Conservation (phyloP, 1,139 yeast genomes). For the Candida albicans region DNA sequence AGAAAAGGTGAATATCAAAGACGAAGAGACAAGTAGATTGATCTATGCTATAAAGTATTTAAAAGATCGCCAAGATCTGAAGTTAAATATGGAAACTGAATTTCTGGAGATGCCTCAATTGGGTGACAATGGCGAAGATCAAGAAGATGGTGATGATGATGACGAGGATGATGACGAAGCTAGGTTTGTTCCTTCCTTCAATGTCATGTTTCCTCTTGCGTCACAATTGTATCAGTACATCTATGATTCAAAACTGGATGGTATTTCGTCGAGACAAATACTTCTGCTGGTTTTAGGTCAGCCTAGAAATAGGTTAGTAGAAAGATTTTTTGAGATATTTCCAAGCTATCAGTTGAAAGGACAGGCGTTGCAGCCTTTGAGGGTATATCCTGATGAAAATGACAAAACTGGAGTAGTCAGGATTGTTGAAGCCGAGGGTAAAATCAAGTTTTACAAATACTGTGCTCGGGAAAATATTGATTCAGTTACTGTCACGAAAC, state of each 20-base stretch:
- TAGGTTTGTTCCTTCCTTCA: constrained; percentile 26
- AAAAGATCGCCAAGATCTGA: constrained; percentile 42
- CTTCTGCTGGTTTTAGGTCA: constrained; percentile 50
- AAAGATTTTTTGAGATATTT: constrained; percentile 50
- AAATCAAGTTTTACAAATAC: constrained; percentile 70
- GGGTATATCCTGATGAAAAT: constrained; percentile 24
- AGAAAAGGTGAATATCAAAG: constrained; percentile 48
- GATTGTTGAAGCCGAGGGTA: constrained; percentile 72
- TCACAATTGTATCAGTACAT: constrained; percentile 59
- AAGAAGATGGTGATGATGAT: constrained; percentile 16
- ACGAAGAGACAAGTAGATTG: constrained; percentile 20
- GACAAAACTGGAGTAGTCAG: constrained; percentile 45
- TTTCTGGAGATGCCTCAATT: constrained; percentile 20
- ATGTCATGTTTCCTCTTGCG: constrained; percentile 60
- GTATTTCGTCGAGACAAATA: constrained; percentile 59
- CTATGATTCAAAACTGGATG: constrained; percentile 37
- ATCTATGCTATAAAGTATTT: constrained; percentile 62
- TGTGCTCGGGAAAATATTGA: constrained; percentile 28
- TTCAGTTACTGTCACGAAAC: constrained; percentile 7
- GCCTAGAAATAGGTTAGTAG: constrained; percentile 49
- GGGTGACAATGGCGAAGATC: constrained; percentile 15
- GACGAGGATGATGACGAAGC: constrained; percentile 15
- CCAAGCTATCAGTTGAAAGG: constrained; percentile 34
- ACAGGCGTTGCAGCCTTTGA: constrained; percentile 23
- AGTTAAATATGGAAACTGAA: constrained; percentile 17